Evolutionary conservation across 108 stramenopile genomes (phyloP).

Genomic region (Cyclostephanos tholiformis): DNA sequence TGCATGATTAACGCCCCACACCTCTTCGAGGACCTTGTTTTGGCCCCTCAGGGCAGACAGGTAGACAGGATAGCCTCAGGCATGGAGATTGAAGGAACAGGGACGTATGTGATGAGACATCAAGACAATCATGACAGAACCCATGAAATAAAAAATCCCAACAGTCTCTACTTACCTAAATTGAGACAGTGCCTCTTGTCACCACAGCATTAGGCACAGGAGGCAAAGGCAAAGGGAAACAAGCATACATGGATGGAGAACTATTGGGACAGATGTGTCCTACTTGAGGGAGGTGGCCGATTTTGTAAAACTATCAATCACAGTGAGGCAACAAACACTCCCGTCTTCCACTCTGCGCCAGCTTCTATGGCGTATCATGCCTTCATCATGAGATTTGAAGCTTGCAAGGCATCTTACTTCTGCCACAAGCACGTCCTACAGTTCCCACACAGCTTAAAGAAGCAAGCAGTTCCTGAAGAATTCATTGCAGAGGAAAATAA

Average conservation of each 20-base stretch:
- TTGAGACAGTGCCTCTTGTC: slow-evolving; percentile 30
- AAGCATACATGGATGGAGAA: no score
- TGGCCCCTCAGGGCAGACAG: no score
- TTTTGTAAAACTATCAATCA: not conserved
- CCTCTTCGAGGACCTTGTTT: slow-evolving; percentile 11
- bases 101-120: not conserved
- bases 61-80: not conserved
- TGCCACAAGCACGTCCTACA: no score
- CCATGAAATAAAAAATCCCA: slow-evolving; percentile 37
- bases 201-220: no score
- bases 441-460: no score
- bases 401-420: no score
- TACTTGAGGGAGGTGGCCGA: not conserved
- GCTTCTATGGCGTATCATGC: not conserved
- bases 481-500: not conserved
- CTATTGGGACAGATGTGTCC: slow-evolving; percentile 42
- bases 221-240: no score
- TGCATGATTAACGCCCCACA: no score
- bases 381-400: not conserved
- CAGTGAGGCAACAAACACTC: not conserved
- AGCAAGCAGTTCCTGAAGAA: not conserved
- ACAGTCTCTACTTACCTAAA: slow-evolving; percentile 40
- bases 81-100: not conserved
- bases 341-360: not conserved
- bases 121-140: slow-evolving; percentile 36